Percentiles rank a stretch among this genome's conserved stretches.
Evolutionary conservation across 768 basidiomycete species (phyloP).

Genomic region (Termitomyces sp.): DNA sequence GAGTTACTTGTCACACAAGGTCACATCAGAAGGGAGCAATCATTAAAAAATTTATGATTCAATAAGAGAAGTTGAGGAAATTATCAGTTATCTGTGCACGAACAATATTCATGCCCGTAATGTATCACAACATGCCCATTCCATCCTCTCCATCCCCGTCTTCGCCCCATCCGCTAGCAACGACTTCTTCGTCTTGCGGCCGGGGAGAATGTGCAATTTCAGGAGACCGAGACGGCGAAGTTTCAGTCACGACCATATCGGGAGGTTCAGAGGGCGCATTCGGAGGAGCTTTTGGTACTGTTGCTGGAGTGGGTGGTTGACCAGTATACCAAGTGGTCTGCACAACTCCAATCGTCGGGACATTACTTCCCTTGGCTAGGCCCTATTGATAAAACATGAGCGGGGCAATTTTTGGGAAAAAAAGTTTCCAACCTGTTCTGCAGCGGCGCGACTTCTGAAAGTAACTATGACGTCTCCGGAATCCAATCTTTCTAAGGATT

Average conservation of each 20-base stretch:
- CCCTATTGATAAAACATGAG: slow-evolving; percentile 39
- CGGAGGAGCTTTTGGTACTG: slow-evolving; percentile 16
- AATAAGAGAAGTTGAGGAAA: neutral
- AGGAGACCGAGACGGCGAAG: slow-evolving; percentile 16
- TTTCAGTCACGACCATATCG: slow-evolving; percentile 11
- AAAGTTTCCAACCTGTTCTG: slow-evolving; percentile 58
- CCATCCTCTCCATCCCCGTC: slow-evolving; percentile 65
- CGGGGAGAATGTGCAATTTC: slow-evolving; percentile 26
- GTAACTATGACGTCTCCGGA: slow-evolving; percentile 56
- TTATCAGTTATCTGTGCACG: neutral
- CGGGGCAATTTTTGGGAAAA: neutral
- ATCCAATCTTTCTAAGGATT: slow-evolving; percentile 53
- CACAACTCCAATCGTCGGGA: slow-evolving; percentile 61
- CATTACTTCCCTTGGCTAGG: slow-evolving; percentile 62
- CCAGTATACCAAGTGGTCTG: slow-evolving; percentile 63
- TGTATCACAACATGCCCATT: slow-evolving; percentile 59
- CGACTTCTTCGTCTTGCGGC: slow-evolving; percentile 53
- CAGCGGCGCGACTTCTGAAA: slow-evolving; percentile 68
- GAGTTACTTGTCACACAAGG: neutral
- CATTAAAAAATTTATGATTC: neutral
- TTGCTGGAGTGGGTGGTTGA: slow-evolving; percentile 17
- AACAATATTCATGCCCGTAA: neutral
- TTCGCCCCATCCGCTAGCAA: slow-evolving; percentile 71
- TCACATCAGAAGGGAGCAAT: neutral
- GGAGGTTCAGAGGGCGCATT: slow-evolving; percentile 13